Evolutionary conservation across 495 filamentous ascomycete species (phyloP).

Genomic region (Pyrenula aspistea): DNA sequence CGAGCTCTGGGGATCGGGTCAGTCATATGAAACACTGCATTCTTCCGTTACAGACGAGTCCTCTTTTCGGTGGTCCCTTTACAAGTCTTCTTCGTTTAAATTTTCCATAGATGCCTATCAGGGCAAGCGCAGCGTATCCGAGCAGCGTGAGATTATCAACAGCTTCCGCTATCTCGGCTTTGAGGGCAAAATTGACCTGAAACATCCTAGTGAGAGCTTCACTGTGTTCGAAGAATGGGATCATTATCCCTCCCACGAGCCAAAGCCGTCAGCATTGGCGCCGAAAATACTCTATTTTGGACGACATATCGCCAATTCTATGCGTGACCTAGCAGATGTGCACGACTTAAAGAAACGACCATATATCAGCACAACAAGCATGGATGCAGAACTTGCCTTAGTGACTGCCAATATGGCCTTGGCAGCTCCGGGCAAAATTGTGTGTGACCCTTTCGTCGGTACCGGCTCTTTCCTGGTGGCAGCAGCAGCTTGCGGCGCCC

Average conservation of each 20-base stretch:
- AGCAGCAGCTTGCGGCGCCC: slow-evolving; percentile 77
- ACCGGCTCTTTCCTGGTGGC: slow-evolving; percentile 85
- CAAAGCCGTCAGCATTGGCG: slow-evolving; percentile 12
- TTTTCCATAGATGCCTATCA: slow-evolving; percentile 73
- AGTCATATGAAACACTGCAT: slow-evolving; percentile 58
- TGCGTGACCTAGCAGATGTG: slow-evolving; percentile 51
- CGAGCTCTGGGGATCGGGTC: slow-evolving; percentile 76
- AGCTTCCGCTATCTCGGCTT: slow-evolving; percentile 71
- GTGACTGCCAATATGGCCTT: slow-evolving; percentile 85
- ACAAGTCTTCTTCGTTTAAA: slow-evolving; percentile 54
- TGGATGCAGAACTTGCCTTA: slow-evolving; percentile 89
- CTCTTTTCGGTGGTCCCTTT: slow-evolving; percentile 50
- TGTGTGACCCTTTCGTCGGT: slow-evolving; percentile 91
- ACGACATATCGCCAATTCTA: slow-evolving; percentile 49
- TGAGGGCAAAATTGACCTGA: slow-evolving; percentile 62
- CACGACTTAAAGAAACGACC: slow-evolving; percentile 85
- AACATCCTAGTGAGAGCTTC: slow-evolving; percentile 59
- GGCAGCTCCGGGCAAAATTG: slow-evolving; percentile 66
- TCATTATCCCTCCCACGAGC: neutral
- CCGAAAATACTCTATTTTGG: slow-evolving; percentile 60
- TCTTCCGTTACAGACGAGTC: slow-evolving; percentile 43
- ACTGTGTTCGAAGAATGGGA: slow-evolving; percentile 68
- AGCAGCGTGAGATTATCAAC: slow-evolving; percentile 62
- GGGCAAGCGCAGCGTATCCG: slow-evolving; percentile 43
- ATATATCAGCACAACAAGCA: slow-evolving; percentile 91